These are phyloP conservation scores for Juglanconis sp. DNA, from an alignment of 2,329 filamentous ascomycete species.

Conservation along the genomic window DNA sequence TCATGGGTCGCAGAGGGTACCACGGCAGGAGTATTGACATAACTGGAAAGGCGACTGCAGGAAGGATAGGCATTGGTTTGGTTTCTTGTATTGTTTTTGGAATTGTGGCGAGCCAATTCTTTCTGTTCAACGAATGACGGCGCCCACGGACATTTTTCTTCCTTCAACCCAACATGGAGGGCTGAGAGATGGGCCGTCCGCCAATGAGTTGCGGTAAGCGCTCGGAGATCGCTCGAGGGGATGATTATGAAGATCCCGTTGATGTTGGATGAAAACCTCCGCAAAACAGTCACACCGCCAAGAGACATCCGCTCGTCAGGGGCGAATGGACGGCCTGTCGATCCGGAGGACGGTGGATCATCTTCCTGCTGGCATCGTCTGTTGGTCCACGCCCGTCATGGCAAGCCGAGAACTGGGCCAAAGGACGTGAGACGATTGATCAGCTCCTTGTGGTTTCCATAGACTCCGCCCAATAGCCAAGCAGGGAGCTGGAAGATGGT, in stretches of 20 bases:
- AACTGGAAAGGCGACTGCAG: background rate
- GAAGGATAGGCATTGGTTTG: background rate
- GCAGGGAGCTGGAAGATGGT: too few species aligned
- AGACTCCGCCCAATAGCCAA: too few species aligned
- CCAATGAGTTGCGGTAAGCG: too few species aligned
- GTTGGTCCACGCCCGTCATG: too few species aligned
- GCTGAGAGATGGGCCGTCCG: background rate
- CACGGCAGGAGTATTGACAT: background rate
- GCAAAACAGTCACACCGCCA: background rate
- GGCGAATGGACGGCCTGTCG: background rate
- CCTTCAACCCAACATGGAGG: constrained; percentile 2
- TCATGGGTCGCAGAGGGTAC: background rate
- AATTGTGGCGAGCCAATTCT: background rate
- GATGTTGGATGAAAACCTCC: background rate
- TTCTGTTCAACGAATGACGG: background rate
- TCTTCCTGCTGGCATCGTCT: too few species aligned
- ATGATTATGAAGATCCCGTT: background rate
- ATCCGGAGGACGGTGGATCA: too few species aligned
- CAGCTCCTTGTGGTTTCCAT: too few species aligned
- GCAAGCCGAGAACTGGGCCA: too few species aligned
- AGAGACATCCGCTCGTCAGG: background rate
- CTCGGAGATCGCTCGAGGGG: too few species aligned
- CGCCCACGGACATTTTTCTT: background rate
- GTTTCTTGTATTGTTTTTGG: background rate
- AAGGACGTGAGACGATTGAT: too few species aligned